Conservation (phyloP, 164 flowering plant species). For the grape (Vitis vinifera) region DNA sequence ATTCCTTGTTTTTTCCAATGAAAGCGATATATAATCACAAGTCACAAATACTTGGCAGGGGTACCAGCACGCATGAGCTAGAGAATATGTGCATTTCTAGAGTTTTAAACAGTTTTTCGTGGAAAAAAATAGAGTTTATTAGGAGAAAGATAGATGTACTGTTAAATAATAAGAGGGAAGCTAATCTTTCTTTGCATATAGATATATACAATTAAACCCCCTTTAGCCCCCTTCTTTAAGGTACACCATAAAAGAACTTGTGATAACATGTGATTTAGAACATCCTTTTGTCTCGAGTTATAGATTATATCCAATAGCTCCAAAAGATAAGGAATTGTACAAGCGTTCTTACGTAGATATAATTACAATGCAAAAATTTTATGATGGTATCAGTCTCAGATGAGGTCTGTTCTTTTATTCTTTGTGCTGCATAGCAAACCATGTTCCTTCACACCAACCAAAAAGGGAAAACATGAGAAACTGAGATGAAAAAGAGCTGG, state of each 20-base stretch:
- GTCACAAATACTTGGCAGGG: background rate
- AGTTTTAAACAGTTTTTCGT: background rate
- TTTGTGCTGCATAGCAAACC: slow-evolving; percentile 18
- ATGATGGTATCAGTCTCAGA: slow-evolving; percentile 3
- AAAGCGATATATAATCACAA: background rate
- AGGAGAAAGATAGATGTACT: background rate
- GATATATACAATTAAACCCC: too few relatives aligned
- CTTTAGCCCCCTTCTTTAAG: background rate
- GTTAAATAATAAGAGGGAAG: too few relatives aligned
- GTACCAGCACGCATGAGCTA: background rate
- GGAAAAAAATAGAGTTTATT: background rate
- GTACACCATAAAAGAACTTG: background rate
- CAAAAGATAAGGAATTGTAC: background rate
- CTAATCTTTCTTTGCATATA: too few relatives aligned
- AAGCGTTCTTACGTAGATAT: background rate
- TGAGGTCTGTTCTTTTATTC: slow-evolving; percentile 15
- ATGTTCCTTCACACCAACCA: slow-evolving; percentile 14
- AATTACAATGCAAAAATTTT: slow-evolving; percentile 13
- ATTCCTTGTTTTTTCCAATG: background rate
- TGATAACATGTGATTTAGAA: background rate
- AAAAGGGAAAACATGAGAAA: background rate
- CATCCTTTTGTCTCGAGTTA: background rate
- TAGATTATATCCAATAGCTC: background rate
- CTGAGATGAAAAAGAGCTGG: slow-evolving; percentile 1
- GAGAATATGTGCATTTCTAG: background rate